Evolutionary conservation across 208 protist species (phyloP), one percentile per base, ranked within the genome.

Genomic region (Crithidia thermophila): DNA sequence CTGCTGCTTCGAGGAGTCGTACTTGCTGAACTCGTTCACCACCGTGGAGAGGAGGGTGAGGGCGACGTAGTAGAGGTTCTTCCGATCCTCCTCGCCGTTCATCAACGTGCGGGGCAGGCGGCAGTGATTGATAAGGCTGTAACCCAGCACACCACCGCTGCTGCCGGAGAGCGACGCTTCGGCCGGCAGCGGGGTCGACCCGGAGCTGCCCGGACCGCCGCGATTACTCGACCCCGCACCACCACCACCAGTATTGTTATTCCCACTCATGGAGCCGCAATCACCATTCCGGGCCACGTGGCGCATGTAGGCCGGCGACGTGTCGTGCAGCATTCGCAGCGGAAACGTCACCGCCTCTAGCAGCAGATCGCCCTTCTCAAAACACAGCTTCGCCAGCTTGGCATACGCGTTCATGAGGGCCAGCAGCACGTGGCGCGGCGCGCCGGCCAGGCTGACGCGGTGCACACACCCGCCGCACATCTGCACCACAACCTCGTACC

Each of bases 371-470:
- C 88, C 85, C 30, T 75, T 84, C 53, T 84, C 84, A 66, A 89
- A 91, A 56, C 81, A 66, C 53, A 91, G 56, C 72, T 93, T 91
- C 20, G 81, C 89, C 27, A 93, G 46, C 62, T 85, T 85, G 6
- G 84, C 84, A 51, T 83, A 88, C 14, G 74, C 39, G 34, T 34
- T 77, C 49, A 95, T 64, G 40, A 93, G 53, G 45, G 71, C 79
- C 49, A 79, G 45, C 4, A 89, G 36, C 16, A 95, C 82, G 67
- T 87, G 84, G 27, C 82, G 81, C 34, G 87, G 86, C 11, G 87
- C 87, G 8, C 81, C 84, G 39, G 59, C 72, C 27, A 84, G 71
- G 55, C 74, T 72, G 8, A 90, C 47, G 21, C 87, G 77, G 61
- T 78, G 83, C 40, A 94, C 67, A 58, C 84, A 90, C 42, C 72